Evolutionary conservation across 2,329 filamentous ascomycete species (phyloP).

Genomic region (Sporothrix brunneoviolacea): DNA sequence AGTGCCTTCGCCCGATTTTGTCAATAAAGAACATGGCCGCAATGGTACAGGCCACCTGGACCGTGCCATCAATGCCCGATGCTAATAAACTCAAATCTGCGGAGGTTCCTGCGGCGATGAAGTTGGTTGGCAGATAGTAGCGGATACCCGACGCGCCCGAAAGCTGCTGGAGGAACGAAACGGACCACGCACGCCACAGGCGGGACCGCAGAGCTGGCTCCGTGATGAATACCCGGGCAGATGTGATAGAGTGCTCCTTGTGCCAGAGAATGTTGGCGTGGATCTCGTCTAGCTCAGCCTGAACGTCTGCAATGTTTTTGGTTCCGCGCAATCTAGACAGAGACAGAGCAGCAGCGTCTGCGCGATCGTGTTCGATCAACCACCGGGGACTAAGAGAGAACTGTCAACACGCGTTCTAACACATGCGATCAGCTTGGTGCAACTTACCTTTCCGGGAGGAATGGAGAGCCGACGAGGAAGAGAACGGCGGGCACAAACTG

Average conservation of each 20-base stretch:
- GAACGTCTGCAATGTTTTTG: conserved; percentile 20
- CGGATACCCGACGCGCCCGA: conserved; percentile 31
- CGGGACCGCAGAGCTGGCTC: conserved; percentile 27
- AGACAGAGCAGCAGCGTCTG: conserved; percentile 23
- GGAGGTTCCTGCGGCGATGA: conserved; percentile 27
- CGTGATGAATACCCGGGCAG: conserved; percentile 26
- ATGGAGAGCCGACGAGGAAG: conserved; percentile 26
- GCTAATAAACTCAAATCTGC: conserved; percentile 26
- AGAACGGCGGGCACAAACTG: conserved; percentile 28
- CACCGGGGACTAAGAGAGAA: no score
- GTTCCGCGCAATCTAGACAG: conserved; percentile 25
- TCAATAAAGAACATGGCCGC: conserved; percentile 30
- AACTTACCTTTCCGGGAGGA: conserved; percentile 29
- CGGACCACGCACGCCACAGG: conserved; percentile 28
- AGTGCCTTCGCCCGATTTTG: conserved; percentile 25
- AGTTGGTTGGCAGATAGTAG: conserved; percentile 31
- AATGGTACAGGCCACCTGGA: conserved; percentile 30
- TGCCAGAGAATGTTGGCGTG: conserved; percentile 26
- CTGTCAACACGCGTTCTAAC: no score
- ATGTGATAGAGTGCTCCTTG: conserved; percentile 20
- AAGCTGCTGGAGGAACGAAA: conserved; percentile 31
- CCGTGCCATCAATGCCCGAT: conserved; percentile 28
- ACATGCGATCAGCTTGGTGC: no score
- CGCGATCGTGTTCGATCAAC: conserved; percentile 27
- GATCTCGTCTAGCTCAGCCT: conserved; percentile 27